Evolutionary conservation across 345 rosid species (phyloP).

Genomic region (Cardamine occulta): DNA sequence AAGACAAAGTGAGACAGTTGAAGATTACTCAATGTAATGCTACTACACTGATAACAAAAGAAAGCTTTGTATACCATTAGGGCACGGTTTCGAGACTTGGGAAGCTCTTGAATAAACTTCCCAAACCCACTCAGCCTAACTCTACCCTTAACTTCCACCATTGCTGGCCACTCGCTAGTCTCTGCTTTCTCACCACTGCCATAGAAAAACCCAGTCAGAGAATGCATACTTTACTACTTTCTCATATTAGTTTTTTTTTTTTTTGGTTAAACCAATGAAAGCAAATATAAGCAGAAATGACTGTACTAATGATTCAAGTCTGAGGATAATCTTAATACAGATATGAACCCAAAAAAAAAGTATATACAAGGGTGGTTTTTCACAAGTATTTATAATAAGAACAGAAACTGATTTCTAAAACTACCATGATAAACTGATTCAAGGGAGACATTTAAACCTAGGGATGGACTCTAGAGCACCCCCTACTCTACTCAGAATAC

Average conservation of each 20-base stretch:
- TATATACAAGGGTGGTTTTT: background rate
- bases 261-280: background rate
- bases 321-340: background rate
- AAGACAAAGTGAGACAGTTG: slow-evolving; percentile 9
- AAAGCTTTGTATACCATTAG: slow-evolving; percentile 80
- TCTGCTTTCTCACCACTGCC: slow-evolving; percentile 85
- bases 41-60: slow-evolving; percentile 47
- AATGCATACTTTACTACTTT: slow-evolving; percentile 18
- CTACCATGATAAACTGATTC: slow-evolving; percentile 7
- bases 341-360: background rate
- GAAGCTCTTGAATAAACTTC: slow-evolving; percentile 93
- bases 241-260: background rate
- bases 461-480: background rate
- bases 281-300: background rate
- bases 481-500: background rate
- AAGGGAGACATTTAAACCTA: slow-evolving; percentile 18
- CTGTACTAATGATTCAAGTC: background rate
- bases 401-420: background rate
- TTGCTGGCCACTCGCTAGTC: slow-evolving; percentile 65
- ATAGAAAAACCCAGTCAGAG: slow-evolving; percentile 29
- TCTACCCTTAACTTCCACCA: slow-evolving; percentile 88
- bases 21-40: slow-evolving; percentile 27
- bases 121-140: slow-evolving; percentile 90
- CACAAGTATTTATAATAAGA: slow-evolving; percentile 5
- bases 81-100: slow-evolving; percentile 89